These are phyloP conservation scores for Talaromyces sp. DNA, from an alignment of 2,329 filamentous ascomycete species.

Conservation along the genomic window DNA sequence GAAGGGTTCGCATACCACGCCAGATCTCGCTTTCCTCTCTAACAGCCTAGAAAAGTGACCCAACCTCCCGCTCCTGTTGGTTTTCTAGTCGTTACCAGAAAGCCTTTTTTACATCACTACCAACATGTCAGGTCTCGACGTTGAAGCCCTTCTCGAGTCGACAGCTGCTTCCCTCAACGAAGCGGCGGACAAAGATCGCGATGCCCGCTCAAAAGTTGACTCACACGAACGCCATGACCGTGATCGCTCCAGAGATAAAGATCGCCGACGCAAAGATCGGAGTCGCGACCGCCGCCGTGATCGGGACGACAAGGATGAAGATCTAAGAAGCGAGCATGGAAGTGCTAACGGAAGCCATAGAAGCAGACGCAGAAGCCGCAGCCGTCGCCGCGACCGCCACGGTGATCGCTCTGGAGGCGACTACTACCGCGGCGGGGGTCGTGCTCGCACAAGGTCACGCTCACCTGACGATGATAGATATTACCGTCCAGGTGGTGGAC, in stretches of 20 bases:
- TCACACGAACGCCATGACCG: conserved; percentile 53
- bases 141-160: conserved; percentile 86
- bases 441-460: conserved; percentile 66
- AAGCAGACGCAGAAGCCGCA: conserved; percentile 76
- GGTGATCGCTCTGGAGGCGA: conserved; percentile 68
- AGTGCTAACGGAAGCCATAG: conserved; percentile 67
- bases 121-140: conserved; percentile 68
- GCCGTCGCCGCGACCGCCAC: conserved; percentile 69
- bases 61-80: conserved; percentile 21
- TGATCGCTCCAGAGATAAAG: conserved; percentile 27
- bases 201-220: conserved; percentile 56
- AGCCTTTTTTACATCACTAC: conserved; percentile 16
- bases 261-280: conserved; percentile 56
- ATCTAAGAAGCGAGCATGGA: conserved; percentile 68
- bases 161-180: conserved; percentile 59
- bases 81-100: background rate
- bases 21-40: conserved; percentile 24
- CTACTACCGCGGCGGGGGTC: conserved; percentile 64
- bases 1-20: conserved; percentile 28
- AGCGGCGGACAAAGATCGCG: conserved; percentile 48
- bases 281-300: conserved; percentile 53
- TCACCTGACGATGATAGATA: conserved; percentile 63
- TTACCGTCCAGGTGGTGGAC: conserved; percentile 50
- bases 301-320: conserved; percentile 56
- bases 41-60: conserved; percentile 35